A percentile compares a stretch with the other conserved stretches of the same genome.
These are phyloP conservation scores for Erigeron canadensis DNA, from an alignment of 129 eudicot species.

Conservation along the genomic window DNA sequence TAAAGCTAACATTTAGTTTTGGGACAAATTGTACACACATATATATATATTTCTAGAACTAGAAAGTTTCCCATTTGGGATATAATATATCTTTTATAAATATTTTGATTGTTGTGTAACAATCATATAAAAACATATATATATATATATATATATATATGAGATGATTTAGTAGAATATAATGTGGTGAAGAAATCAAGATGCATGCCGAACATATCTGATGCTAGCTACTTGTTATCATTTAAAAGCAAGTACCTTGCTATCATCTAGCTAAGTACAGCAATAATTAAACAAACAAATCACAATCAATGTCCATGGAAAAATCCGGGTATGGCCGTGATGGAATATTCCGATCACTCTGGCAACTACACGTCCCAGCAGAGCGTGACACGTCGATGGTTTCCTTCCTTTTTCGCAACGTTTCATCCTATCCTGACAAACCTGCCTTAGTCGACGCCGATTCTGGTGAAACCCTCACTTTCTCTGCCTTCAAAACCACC, in stretches of 20 bases:
- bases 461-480: constrained; percentile 54
- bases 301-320: constrained; percentile 45
- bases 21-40: too few species aligned
- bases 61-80: too few species aligned
- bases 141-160: neutral
- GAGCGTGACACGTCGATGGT: constrained; percentile 56
- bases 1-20: too few species aligned
- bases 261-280: neutral
- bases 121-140: neutral
- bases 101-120: too few species aligned
- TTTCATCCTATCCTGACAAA: constrained; percentile 53
- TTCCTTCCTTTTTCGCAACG: constrained; percentile 73
- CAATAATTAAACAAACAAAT: too few species aligned
- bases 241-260: neutral
- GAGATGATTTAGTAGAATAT: neutral
- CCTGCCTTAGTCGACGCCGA: constrained; percentile 68
- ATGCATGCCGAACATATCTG: neutral
- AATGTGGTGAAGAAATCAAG: constrained; percentile 4
- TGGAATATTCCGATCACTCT: constrained; percentile 68
- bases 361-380: constrained; percentile 60
- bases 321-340: constrained; percentile 79
- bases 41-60: too few species aligned
- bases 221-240: neutral
- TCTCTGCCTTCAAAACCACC: constrained; percentile 46
- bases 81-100: too few species aligned